Evolutionary conservation across 1,284 basidiomycete species (phyloP), one percentile per base, ranked within the genome.

Genomic region (Apiotrichum porosum): DNA sequence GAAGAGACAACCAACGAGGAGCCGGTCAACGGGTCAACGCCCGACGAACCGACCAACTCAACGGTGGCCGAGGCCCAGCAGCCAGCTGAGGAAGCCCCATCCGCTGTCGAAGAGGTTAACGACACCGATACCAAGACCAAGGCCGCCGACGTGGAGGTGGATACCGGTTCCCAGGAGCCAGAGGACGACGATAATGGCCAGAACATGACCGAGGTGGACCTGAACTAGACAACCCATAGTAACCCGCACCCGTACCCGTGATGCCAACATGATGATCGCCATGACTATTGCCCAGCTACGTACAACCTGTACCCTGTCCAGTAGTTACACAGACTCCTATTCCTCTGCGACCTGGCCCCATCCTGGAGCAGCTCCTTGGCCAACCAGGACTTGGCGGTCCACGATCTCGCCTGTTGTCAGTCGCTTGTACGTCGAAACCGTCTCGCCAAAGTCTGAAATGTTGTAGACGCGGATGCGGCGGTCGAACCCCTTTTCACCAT

Each of bases 381-480:
- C 68, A 0, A 71, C 69, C 21, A 75, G 55, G 15, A 65, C 54
- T 49, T 72, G 65, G 37, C 79, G 73, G 62, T 92, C 85, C 28
- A 88, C 57, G 19, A 86, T 77, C 47, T 81, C 80, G 35, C 84
- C 83, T 42, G 81, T 76, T 64, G 89, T 86, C 6, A 84, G 83
- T n/a, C 85, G 80, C 72, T 95, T 94, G 73, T 86, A 92, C 18
- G 91, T 94, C 62, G 79, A 76, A 62, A 97, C 87, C 4, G 81
- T 87, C 76, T 94, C 89, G 21, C 92, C 93, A 65, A 81, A 97
- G 50, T 92, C 81, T 4, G 84, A 85, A 42, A 94, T 78, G 22
- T 88, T 81, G 69, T 84, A 94, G 37, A 94, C 76, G 8, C 91
- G 78, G 77, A 93, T 90, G 22, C 91, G 80, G n/a, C 89, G 81